Base-by-base conservation (phyloP, 768 basidiomycete species). In the Mrakia frigida region DNA sequence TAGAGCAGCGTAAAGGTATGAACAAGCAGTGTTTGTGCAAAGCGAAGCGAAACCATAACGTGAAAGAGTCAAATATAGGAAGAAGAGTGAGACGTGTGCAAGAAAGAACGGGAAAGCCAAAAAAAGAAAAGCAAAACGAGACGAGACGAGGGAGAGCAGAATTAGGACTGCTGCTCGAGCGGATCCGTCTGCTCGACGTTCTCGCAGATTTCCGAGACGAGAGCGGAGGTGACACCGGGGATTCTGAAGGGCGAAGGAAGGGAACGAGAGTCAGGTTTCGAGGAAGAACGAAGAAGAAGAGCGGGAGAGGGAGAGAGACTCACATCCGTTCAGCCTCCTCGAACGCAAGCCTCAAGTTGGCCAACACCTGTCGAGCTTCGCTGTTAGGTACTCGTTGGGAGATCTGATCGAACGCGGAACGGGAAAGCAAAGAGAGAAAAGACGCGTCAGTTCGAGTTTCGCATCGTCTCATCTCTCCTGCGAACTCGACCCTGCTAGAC, bases 301-400 rank as follows among this genome's bases (percentile, higher is more conserved):
- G 23, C 28, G 31, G 6, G 50, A 3, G 18, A 46, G 46, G 21
- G 25, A 28, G 2, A 6, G 9, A 37, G 18, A 73, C 76, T 41
- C n/a, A 77, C 74, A 93, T 90, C 77, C 92, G 87, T 85, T 99
- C 97, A 18, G 95, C 95, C 39, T 97, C 93, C 37, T 92, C 92
- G 81, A 98, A 95, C 3, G 97, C 95, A 41, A 92, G 88, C 80
- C 97, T 92, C 16, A 98, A 86, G 70, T 91, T 88, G 76, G 90
- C 91, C 71, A 99, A 87, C 28, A 92, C 91, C 39, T 92, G 87
- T 76, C 92, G 88, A 13, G 94, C 93, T 82, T 97, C 94, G 80
- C 92, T 91, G n/a, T 93, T 92, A 0, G 92, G 90, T 33, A 98
- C 92, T 60, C 96, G 89, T 77, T 92, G 92, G 83, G 94, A 93